A percentile compares a stretch with the other conserved stretches of the same genome.
These are phyloP conservation scores for Exophiala alcalophila DNA, from an alignment of 2,329 filamentous ascomycete genomes.

Conservation along the genomic window DNA sequence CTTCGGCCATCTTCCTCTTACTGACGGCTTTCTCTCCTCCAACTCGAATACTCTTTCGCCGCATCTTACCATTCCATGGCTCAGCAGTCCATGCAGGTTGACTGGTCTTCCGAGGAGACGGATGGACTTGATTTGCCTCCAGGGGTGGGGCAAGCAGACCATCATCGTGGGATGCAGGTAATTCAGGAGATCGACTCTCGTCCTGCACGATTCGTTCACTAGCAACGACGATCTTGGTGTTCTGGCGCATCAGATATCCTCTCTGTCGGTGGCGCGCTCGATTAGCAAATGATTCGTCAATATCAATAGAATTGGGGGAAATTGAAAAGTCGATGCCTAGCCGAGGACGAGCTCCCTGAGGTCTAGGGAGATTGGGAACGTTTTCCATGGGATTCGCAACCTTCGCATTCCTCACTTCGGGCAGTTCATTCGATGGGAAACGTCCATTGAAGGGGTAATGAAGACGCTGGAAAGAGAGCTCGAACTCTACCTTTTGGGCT, in stretches of 20 bases:
- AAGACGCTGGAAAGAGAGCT: slow-evolving; percentile 43
- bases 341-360: slow-evolving; percentile 19
- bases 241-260: slow-evolving; percentile 97
- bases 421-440: slow-evolving; percentile 28
- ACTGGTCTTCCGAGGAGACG: slow-evolving; percentile 71
- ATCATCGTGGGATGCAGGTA: slow-evolving; percentile 41
- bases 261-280: slow-evolving; percentile 68
- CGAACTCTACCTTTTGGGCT: slow-evolving; percentile 84
- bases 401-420: slow-evolving; percentile 20
- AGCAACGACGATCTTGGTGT: slow-evolving; percentile 95
- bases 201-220: slow-evolving; percentile 68
- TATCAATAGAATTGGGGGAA: slow-evolving; percentile 11
- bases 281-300: slow-evolving; percentile 58
- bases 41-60: slow-evolving; percentile 63
- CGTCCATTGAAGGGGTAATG: slow-evolving; percentile 32
- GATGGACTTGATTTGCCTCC: slow-evolving; percentile 32
- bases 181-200: slow-evolving; percentile 34
- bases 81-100: slow-evolving; percentile 95
- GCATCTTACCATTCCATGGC: slow-evolving; percentile 83
- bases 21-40: slow-evolving; percentile 52
- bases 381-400: slow-evolving; percentile 20
- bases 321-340: slow-evolving; percentile 1
- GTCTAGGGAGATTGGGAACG: slow-evolving; percentile 24
- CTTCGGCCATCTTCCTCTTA: slow-evolving; percentile 59
- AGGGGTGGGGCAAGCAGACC: slow-evolving; percentile 25